Conservation (phyloP, 2,329 filamentous ascomycete species). For the Cladosporium austrohemisphaericum region DNA sequence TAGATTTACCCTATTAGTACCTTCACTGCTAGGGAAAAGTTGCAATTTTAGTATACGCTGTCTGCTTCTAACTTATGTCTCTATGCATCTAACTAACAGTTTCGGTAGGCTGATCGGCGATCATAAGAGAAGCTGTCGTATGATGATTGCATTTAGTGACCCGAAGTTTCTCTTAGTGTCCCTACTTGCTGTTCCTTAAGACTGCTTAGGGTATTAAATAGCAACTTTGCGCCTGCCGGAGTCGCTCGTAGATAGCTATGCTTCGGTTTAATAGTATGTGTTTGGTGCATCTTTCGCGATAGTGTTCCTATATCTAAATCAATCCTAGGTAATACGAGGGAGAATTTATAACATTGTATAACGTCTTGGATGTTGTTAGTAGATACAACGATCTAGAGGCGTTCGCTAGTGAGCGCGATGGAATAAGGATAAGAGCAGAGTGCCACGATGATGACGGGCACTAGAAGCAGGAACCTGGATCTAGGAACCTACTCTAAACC, state of each 20-base stretch:
- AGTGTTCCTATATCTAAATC: background rate
- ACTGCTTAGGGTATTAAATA: background rate
- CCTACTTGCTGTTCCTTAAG: background rate
- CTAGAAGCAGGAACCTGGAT: background rate
- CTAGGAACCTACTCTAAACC: conserved; percentile 1
- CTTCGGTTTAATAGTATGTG: background rate
- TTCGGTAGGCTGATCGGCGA: background rate
- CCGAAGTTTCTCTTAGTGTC: conserved; percentile 1
- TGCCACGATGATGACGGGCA: background rate
- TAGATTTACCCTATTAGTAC: background rate
- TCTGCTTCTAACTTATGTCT: background rate
- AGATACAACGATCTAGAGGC: background rate
- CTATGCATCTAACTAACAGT: background rate
- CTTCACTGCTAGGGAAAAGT: background rate
- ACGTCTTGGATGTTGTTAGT: background rate
- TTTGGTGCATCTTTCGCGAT: background rate
- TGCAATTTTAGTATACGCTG: background rate
- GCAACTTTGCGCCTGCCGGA: background rate
- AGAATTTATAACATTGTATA: background rate
- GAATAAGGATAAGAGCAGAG: background rate
- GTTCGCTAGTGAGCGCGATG: background rate
- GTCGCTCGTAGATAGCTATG: background rate
- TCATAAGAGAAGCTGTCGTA: background rate
- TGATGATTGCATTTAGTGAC: background rate
- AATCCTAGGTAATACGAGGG: background rate